A percentile compares a stretch with the other conserved stretches of the same genome.
Conservation (phyloP, 139 green algal genomes). For the Gonium pectorale region DNA sequence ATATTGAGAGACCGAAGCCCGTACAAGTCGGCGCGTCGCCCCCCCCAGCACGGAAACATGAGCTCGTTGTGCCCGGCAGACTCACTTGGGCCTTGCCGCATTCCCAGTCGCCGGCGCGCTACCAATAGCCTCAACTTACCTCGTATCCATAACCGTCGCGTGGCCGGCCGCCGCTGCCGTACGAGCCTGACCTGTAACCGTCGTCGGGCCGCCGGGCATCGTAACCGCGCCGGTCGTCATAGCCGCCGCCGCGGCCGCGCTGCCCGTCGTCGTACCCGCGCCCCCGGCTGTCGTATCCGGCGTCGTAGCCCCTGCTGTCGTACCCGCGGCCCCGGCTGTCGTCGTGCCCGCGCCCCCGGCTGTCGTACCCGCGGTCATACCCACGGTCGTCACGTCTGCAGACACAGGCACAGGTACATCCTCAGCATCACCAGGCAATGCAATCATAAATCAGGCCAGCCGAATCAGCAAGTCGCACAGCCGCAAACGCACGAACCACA, state of each 20-base stretch:
- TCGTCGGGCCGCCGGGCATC: conserved; percentile 12
- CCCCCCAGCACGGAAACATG: too few relatives aligned
- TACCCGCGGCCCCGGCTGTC: conserved; percentile 6
- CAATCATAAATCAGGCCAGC: too few relatives aligned
- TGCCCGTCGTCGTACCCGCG: neutral
- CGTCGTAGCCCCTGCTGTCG: too few relatives aligned
- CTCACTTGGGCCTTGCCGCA: too few relatives aligned
- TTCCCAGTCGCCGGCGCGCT: too few relatives aligned
- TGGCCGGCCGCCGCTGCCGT: conserved; percentile 27
- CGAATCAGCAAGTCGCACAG: too few relatives aligned
- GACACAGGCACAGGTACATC: too few relatives aligned
- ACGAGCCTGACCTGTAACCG: conserved; percentile 33
- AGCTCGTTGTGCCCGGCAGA: too few relatives aligned
- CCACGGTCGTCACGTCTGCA: conserved; percentile 17
- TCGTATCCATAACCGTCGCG: conserved; percentile 17
- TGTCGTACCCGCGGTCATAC: conserved; percentile 1
- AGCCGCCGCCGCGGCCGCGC: conserved; percentile 6
- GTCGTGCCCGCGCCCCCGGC: conserved; percentile 1
- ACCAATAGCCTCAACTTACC: conserved; percentile 1
- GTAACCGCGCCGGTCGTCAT: conserved; percentile 21
- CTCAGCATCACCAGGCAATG: too few relatives aligned
- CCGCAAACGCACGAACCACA: too few relatives aligned
- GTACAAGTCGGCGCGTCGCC: too few relatives aligned
- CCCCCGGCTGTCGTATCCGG: neutral
- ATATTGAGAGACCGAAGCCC: too few relatives aligned